Base-by-base conservation (phyloP, 495 filamentous ascomycete species). In the Poronia punctata region DNA sequence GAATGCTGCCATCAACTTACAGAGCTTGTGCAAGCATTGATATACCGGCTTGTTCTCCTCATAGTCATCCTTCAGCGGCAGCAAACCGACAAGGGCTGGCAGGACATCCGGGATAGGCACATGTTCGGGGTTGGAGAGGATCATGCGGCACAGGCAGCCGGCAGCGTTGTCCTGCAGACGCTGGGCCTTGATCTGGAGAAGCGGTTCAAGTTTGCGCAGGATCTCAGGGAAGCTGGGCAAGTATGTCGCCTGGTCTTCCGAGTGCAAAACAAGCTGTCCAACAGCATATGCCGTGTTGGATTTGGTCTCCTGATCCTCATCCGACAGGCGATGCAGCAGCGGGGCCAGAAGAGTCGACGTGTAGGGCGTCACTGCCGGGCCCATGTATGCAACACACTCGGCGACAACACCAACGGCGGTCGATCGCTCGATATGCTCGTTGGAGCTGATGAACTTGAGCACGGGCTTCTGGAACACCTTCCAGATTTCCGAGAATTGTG, bases 1-100 rank as follows among this genome's bases (percentile, higher is more conserved):
- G 9, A 10, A 12, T n/a, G 33, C 14, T n/a, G 23, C 9, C 12
- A 28, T 39, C 3, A 26, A 76, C 84, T 72, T 71, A 86, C 82
- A 96, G 40, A 97, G 71, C 59, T 83, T 77, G 57, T 86, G 80
- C 53, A 98, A 76, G 77, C 86, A 89, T 50, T 80, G 73, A 65
- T 80, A 98, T 24, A 97, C 77, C 8, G 90, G 86, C 45, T 85
- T 82, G 67, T 98, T 97, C 76, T 98, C 92, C 62, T 95, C 88
- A 48, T 76, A 97, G 60, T 98, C 92, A 51, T 95, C 89, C 66
- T 84, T 88, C 51, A 97, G 66, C 18, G 92, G 92, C 31, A 98
- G 72, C 9, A 92, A 72, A 38, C 70, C 72, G 14, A 92, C 76
- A 28, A 98, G 70, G 3, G 75, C 79, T 17, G 89, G 88, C 1